A percentile compares a stretch with the other conserved stretches of the same genome.
Evolutionary conservation across 257 asterid species (phyloP).

Genomic region (Solanum peruvianum): DNA sequence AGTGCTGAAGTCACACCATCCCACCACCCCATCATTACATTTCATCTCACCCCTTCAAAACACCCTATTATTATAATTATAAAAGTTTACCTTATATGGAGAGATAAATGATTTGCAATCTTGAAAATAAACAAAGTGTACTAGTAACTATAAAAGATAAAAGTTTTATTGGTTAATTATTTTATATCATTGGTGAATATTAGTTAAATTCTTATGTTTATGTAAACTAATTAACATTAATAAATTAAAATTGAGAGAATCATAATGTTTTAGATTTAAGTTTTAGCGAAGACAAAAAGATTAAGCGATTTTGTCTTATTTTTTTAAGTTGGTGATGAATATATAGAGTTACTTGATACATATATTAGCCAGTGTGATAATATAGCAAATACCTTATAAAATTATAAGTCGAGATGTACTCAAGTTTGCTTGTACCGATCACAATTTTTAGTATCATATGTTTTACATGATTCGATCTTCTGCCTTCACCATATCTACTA

Average conservation of each 20-base stretch:
- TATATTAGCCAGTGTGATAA: not conserved
- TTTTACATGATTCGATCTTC: not conserved
- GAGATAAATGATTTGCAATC: not conserved
- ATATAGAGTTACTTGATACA: not conserved
- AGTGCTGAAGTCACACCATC: not conserved
- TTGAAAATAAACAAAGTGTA: not conserved
- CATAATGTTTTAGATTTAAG: not conserved
- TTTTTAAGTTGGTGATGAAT: not conserved
- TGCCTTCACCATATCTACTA: not conserved
- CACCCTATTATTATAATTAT: not conserved
- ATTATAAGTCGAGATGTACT: not conserved
- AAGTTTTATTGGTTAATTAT: not conserved
- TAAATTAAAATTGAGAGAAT: not conserved
- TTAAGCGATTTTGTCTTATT: not conserved
- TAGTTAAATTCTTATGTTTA: not conserved
- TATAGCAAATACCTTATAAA: not conserved
- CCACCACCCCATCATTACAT: not conserved
- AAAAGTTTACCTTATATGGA: not conserved
- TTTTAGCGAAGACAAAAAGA: not conserved
- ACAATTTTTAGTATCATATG: not conserved
- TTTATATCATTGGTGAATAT: not conserved
- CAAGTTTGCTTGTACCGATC: fast-evolving
- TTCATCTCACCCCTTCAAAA: not conserved
- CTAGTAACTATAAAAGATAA: not conserved
- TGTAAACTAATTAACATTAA: not conserved